Percentiles rank a stretch among this genome's conserved stretches.
Conservation (phyloP, 139 green algal species). For the Chlorella sorokiniana region DNA sequence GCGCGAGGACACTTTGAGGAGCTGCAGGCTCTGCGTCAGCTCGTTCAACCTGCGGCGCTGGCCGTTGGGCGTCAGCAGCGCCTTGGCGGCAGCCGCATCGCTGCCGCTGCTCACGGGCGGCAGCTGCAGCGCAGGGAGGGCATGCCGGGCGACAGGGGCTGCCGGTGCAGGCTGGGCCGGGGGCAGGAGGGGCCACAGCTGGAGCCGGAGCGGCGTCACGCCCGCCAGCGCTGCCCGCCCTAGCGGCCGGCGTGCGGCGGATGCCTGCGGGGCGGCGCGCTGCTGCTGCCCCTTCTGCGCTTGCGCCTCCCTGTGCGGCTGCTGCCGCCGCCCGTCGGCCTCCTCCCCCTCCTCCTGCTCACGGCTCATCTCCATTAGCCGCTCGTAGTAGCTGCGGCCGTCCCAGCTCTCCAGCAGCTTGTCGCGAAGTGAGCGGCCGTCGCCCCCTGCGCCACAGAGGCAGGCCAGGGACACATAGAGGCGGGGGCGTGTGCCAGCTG, state of each 20-base stretch:
- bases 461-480: background rate
- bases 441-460: background rate
- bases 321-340: background rate
- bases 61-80: constrained; percentile 13
- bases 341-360: background rate
- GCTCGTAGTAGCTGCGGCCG: constrained; percentile 14
- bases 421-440: constrained; percentile 25
- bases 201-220: background rate
- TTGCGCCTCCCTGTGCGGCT: background rate
- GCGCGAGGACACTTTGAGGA: constrained; percentile 16
- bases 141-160: background rate
- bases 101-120: background rate
- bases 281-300: background rate
- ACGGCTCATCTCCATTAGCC: background rate
- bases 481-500: too few relatives aligned
- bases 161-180: background rate
- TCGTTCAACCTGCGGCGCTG: constrained; percentile 26
- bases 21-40: constrained; percentile 4
- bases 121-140: background rate
- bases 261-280: background rate
- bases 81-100: background rate
- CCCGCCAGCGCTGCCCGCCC: background rate
- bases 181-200: background rate
- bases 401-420: constrained; percentile 47
- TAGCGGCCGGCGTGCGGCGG: background rate